Base-by-base conservation (phyloP, 139 green algal species). In the Chlorella sp. region DNA sequence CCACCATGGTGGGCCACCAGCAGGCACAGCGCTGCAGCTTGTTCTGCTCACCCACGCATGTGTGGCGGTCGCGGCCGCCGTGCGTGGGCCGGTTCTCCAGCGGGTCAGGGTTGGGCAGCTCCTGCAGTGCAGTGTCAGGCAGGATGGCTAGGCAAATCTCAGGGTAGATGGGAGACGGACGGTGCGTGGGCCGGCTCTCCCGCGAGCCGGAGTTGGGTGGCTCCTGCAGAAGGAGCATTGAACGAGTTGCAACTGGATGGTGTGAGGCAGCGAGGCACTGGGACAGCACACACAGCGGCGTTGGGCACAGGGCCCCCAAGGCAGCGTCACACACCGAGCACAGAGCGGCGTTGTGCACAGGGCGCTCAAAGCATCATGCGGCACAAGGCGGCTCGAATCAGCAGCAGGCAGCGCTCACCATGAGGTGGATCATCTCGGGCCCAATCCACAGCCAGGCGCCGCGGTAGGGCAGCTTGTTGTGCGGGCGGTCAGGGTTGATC, bases 381-480 rank as follows among this genome's bases (percentile, higher is more conserved):
- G n/a, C n/a, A 11, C 46, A 54, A 54, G 8, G 8, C 8, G 46
- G 46, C 46, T 11, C 11, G 8, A 54, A 8, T 19, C 13, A 20
- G 16, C 16, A 2, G 51, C 51, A 60, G 46, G 8, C 9, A 24
- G 9, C 6, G 40, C 65, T 54, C 44, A 78, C 80, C 96, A 98
- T 98, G 1, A 97, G 88, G 90, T 98, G 95, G 48, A 98, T 95
- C 94, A 97, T 97, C 73, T 97, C 95, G 5, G 90, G 88, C 0
- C 94, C 94, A 48, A 97, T 95, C 92, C 90, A 95, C 36, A 97
- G 89, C 94, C 94, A 98, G 28, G 94, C 93, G 28, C 95, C 95
- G 34, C 88, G 80, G 86, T 98, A 98, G 11, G 95, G 95, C 58
- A 98, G 93, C 87, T 97, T 97, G 82, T 91, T 65, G 80, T 98